Percentiles rank a stretch among this genome's conserved stretches.
Evolutionary conservation across 768 basidiomycete species (phyloP).

Genomic region (Tricholoma bakamatsutake): DNA sequence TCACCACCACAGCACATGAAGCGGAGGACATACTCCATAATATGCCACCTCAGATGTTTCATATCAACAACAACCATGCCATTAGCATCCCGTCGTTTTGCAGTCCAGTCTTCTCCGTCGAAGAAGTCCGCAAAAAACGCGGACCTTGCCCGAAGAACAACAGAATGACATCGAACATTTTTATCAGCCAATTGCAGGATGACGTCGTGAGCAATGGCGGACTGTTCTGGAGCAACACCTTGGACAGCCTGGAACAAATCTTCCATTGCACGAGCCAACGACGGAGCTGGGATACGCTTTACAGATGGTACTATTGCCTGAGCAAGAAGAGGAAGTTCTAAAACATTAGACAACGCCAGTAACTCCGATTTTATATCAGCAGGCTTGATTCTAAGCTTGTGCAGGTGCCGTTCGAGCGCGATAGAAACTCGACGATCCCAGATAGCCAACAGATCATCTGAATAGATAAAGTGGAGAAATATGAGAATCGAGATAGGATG

Average conservation of each 20-base stretch:
- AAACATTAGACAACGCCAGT: slow-evolving; percentile 43
- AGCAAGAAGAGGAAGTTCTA: slow-evolving; percentile 52
- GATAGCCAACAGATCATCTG: slow-evolving; percentile 73
- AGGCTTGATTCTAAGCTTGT: slow-evolving; percentile 34
- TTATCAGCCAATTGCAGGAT: slow-evolving; percentile 64
- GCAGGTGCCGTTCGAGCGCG: slow-evolving; percentile 35
- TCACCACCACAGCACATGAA: slow-evolving; percentile 74
- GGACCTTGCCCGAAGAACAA: slow-evolving; percentile 75
- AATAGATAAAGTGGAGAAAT: slow-evolving; percentile 81
- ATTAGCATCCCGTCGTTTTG: slow-evolving; percentile 42
- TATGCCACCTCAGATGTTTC: slow-evolving; percentile 64
- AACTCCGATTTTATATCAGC: slow-evolving; percentile 59
- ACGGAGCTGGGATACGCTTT: slow-evolving; percentile 46
- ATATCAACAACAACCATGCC: slow-evolving; percentile 64
- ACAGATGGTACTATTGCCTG: slow-evolving; percentile 53
- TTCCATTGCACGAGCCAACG: slow-evolving; percentile 45
- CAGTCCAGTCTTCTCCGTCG: slow-evolving; percentile 77
- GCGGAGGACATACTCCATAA: slow-evolving; percentile 69
- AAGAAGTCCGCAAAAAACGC: slow-evolving; percentile 84
- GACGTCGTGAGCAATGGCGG: slow-evolving; percentile 55
- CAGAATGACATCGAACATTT: slow-evolving; percentile 62
- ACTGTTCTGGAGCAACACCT: background rate
- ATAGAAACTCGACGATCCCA: slow-evolving; percentile 73
- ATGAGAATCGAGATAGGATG: slow-evolving; percentile 67
- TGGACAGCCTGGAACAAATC: slow-evolving; percentile 42